A percentile compares a stretch with the other conserved stretches of the same genome.
phyloP scores from a whole-genome alignment of 2,329 filamentous ascomycete genomes.

The Geosmithia putterillii region DNA sequence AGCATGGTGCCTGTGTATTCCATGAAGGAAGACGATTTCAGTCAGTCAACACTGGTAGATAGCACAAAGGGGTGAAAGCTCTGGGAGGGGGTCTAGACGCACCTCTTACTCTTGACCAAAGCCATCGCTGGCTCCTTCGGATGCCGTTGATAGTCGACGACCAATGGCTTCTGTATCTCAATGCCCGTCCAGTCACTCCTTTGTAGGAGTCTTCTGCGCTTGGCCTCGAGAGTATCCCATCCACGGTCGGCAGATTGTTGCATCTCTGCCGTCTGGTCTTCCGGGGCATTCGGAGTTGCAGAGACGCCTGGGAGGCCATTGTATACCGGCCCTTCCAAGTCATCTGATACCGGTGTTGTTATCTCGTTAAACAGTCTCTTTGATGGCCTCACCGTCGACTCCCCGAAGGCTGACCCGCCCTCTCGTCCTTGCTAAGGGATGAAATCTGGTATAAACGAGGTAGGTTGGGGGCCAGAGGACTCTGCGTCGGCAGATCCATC shows the following conservation, averaged over 20 bases:
- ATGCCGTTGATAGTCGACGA: conserved; percentile 6
- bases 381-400: background rate
- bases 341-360: background rate
- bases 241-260: no score
- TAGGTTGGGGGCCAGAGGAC: background rate
- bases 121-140: background rate
- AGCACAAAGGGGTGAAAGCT: background rate
- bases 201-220: conserved; percentile 12
- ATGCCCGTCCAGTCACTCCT: conserved; percentile 18
- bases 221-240: conserved; percentile 7
- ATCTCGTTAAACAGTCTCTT: background rate
- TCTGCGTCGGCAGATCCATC: background rate
- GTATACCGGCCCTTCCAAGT: background rate
- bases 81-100: background rate
- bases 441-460: conserved; percentile 14
- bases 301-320: no score
- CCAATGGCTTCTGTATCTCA: conserved; percentile 15
- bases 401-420: background rate
- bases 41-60: background rate
- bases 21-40: background rate
- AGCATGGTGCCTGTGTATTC: background rate
- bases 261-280: no score
- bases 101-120: background rate
- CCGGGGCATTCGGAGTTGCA: no score
- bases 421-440: conserved; percentile 5